Evolutionary conservation across 2,329 filamentous ascomycete species (phyloP).

Genomic region (Fusarium nurragi): DNA sequence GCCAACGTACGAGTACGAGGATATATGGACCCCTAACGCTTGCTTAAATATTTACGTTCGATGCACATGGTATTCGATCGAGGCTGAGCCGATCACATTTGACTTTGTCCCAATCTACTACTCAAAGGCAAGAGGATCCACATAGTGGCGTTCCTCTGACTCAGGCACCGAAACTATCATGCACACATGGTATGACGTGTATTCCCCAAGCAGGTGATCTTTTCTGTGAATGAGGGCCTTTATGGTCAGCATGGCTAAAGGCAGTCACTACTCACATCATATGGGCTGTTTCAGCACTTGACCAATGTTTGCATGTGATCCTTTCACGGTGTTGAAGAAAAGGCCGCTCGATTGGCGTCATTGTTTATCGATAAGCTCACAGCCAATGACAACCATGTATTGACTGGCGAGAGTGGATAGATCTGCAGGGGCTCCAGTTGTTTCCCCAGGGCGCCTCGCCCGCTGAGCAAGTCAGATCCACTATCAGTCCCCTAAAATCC

Average conservation of each 20-base stretch:
- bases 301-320: slow-evolving; percentile 42
- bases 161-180: slow-evolving; percentile 6
- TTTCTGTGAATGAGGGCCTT: neutral
- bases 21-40: neutral
- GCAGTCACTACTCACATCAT: slow-evolving; percentile 29
- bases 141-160: slow-evolving; percentile 7
- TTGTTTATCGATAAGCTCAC: slow-evolving; percentile 35
- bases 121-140: neutral
- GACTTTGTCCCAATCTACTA: neutral
- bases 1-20: slow-evolving; percentile 15
- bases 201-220: slow-evolving; percentile 20
- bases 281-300: slow-evolving; percentile 32
- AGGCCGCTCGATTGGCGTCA: slow-evolving; percentile 39
- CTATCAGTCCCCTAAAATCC: slow-evolving; percentile 17
- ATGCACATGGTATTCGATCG: neutral
- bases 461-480: slow-evolving; percentile 19
- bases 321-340: slow-evolving; percentile 31
- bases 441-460: slow-evolving; percentile 28
- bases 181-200: slow-evolving; percentile 11
- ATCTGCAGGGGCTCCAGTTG: slow-evolving; percentile 2
- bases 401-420: neutral
- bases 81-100: slow-evolving; percentile 29
- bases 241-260: slow-evolving; percentile 24
- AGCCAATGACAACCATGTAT: slow-evolving; percentile 20
- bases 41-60: slow-evolving; percentile 3